A percentile compares a stretch with the other conserved stretches of the same genome.
phyloP scores from a whole-genome alignment of 768 basidiomycete genomes.

The Hirschioporus abietinus region DNA sequence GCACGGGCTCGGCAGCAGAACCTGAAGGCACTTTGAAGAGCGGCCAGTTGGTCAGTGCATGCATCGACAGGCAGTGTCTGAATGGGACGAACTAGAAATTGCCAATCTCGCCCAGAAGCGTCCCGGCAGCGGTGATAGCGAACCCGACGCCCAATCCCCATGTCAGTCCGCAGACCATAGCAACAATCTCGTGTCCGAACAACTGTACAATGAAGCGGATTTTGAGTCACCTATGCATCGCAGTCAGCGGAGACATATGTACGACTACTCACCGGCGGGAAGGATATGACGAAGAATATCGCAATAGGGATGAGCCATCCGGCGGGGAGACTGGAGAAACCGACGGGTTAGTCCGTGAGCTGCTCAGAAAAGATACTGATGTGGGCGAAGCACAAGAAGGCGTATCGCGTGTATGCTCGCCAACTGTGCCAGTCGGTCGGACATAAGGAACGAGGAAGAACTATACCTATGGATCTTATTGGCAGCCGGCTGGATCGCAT shows the following conservation, averaged over 20 bases:
- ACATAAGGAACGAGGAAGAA: constrained; percentile 15
- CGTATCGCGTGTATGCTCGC: too few relatives aligned
- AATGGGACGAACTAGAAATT: constrained; percentile 21
- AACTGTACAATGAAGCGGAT: constrained; percentile 16
- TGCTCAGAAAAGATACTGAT: background rate
- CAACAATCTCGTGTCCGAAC: constrained; percentile 39
- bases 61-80: background rate
- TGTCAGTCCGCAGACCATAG: constrained; percentile 33
- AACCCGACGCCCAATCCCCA: constrained; percentile 38
- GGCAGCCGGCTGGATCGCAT: constrained; percentile 33
- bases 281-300: constrained; percentile 37
- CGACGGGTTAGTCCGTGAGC: background rate
- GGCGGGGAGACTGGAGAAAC: constrained; percentile 15
- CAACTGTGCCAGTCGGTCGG: background rate
- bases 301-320: constrained; percentile 36
- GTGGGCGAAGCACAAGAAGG: background rate
- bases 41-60: background rate
- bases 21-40: constrained; percentile 24
- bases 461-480: constrained; percentile 19
- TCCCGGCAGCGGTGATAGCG: constrained; percentile 30
- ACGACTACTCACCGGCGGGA: constrained; percentile 23
- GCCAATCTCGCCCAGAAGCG: constrained; percentile 30
- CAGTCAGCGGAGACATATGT: background rate
- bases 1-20: constrained; percentile 30
- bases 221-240: background rate